A percentile compares a stretch with the other conserved stretches of the same genome.
These are phyloP conservation scores for Coemansia sp. DNA, from an alignment of 192 early-diverging fungal genomes.

Conservation along the genomic window DNA sequence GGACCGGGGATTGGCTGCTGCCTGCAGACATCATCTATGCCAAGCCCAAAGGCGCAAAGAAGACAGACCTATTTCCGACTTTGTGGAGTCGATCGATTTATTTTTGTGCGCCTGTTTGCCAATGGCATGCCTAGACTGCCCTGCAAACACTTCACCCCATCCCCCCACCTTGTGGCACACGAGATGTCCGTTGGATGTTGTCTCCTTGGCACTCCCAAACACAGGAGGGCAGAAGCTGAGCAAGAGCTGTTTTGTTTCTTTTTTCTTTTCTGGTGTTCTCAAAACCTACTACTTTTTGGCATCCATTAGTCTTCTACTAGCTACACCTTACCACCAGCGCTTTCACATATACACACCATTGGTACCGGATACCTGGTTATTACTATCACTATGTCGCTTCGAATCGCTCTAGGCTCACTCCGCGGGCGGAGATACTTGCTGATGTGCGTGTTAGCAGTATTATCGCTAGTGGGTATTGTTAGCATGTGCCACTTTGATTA, in stretches of 20 bases:
- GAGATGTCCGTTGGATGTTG: too few species aligned
- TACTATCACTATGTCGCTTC: neutral
- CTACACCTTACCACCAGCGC: neutral
- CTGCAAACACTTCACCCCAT: too few species aligned
- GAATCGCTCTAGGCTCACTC: neutral
- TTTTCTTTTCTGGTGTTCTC: neutral
- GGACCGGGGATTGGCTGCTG: too few species aligned
- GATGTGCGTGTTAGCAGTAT: neutral
- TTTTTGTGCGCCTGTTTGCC: too few species aligned
- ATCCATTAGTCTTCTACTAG: neutral
- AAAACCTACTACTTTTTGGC: neutral
- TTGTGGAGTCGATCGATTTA: too few species aligned
- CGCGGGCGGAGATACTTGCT: neutral
- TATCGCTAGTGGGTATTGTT: neutral
- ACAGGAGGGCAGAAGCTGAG: too few species aligned
- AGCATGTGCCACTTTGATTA: neutral
- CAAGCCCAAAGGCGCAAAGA: too few species aligned
- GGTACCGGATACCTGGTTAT: neutral
- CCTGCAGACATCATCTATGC: too few species aligned
- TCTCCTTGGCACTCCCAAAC: too few species aligned
- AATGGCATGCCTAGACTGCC: too few species aligned
- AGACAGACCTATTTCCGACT: too few species aligned
- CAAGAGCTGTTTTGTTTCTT: neutral
- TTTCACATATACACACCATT: neutral
- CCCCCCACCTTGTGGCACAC: too few species aligned